These are phyloP conservation scores for Taxillus chinensis DNA, from an alignment of 164 flowering plant species.

Conservation along the genomic window DNA sequence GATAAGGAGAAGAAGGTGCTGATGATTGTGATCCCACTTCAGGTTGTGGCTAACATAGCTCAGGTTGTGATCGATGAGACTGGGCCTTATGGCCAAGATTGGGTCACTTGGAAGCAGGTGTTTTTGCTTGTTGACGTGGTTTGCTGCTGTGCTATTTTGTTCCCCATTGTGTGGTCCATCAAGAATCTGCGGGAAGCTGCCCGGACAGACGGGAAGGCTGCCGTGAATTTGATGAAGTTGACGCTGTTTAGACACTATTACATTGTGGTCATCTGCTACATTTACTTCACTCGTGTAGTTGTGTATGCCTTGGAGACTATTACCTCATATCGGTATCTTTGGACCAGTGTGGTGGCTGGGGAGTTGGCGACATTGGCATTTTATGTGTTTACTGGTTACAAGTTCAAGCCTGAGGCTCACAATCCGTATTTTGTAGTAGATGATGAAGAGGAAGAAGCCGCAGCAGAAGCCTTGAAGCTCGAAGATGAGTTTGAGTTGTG, in stretches of 20 bases:
- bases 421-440: slow-evolving; percentile 80
- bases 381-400: slow-evolving; percentile 70
- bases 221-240: slow-evolving; percentile 80
- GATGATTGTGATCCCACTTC: slow-evolving; percentile 92
- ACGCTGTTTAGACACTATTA: slow-evolving; percentile 83
- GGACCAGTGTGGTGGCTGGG: slow-evolving; percentile 79
- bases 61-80: slow-evolving; percentile 82
- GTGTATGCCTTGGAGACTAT: slow-evolving; percentile 76
- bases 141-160: slow-evolving; percentile 87
- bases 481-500: slow-evolving; percentile 72
- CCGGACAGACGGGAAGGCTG: slow-evolving; percentile 85
- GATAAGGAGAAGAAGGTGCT: slow-evolving; percentile 88
- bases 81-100: slow-evolving; percentile 65
- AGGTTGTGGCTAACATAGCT: slow-evolving; percentile 76
- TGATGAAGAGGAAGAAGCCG: slow-evolving; percentile 92
- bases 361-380: slow-evolving; percentile 82
- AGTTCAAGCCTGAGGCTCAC: slow-evolving; percentile 79
- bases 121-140: slow-evolving; percentile 81
- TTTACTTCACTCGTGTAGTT: slow-evolving; percentile 86
- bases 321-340: slow-evolving; percentile 64
- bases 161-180: slow-evolving; percentile 95
- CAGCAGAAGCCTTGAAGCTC: slow-evolving; percentile 58
- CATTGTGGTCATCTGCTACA: slow-evolving; percentile 81
- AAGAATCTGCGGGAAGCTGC: slow-evolving; percentile 88
- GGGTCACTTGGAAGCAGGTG: slow-evolving; percentile 86